Evolutionary conservation across 2,329 filamentous ascomycete species (phyloP).

Genomic region (Sarocladium strictum): DNA sequence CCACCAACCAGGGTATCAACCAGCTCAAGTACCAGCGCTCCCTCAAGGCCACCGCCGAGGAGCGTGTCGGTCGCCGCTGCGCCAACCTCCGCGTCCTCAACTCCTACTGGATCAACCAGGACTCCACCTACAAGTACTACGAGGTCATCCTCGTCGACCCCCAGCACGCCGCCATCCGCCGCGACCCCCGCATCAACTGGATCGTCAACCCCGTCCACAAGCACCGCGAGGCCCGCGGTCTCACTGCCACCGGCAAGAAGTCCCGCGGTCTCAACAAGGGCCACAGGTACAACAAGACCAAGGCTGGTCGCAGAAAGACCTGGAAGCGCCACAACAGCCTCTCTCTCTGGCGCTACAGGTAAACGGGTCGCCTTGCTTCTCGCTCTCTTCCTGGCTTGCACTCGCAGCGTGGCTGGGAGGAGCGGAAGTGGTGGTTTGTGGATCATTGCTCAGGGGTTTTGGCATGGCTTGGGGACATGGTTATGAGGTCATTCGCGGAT

Average conservation of each 20-base stretch:
- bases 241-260: slow-evolving; percentile 99
- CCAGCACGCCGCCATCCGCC: slow-evolving; percentile 99
- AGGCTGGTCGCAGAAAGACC: slow-evolving; percentile 95
- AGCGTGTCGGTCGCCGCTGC: slow-evolving; percentile 98
- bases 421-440: not conserved
- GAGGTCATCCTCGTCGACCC: slow-evolving; percentile 99
- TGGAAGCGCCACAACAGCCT: slow-evolving; percentile 99
- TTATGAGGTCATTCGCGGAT: slow-evolving; percentile 7
- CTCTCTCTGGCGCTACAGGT: slow-evolving; percentile 97
- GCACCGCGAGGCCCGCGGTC: slow-evolving; percentile 97
- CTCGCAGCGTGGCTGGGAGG: not conserved
- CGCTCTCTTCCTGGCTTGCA: not conserved
- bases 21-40: slow-evolving; percentile 99
- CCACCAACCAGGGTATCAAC: slow-evolving; percentile 99
- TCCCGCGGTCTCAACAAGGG: slow-evolving; percentile 99
- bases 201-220: slow-evolving; percentile 99
- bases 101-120: slow-evolving; percentile 99
- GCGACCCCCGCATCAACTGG: slow-evolving; percentile 99
- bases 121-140: slow-evolving; percentile 99
- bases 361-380: slow-evolving; percentile 31
- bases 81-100: slow-evolving; percentile 99
- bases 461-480: not conserved
- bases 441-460: not conserved
- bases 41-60: slow-evolving; percentile 94
- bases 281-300: slow-evolving; percentile 98